Evolutionary conservation across 31 red algal genomes (phyloP).

Genomic region (Asparagopsis taxiformis): DNA sequence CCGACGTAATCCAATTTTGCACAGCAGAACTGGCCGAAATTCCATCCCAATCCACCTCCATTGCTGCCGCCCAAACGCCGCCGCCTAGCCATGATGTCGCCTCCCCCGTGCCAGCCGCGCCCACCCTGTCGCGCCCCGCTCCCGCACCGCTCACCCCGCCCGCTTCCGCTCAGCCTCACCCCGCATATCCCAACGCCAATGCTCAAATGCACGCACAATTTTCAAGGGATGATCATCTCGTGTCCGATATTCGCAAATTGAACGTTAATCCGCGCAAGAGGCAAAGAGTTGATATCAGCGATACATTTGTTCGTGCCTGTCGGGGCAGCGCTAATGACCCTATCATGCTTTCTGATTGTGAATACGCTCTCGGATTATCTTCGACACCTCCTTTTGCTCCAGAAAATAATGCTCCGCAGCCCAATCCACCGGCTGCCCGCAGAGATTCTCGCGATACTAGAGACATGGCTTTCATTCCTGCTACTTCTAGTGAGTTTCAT

Average conservation of each 20-base stretch:
- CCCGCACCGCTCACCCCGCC: background rate
- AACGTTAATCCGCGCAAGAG: conserved; percentile 63
- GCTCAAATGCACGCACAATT: conserved; percentile 15
- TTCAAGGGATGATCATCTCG: conserved; percentile 42
- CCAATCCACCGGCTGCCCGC: background rate
- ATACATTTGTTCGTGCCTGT: conserved; percentile 61
- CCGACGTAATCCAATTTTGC: conserved; percentile 52
- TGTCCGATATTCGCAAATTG: conserved; percentile 60
- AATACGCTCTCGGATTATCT: background rate
- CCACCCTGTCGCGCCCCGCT: background rate
- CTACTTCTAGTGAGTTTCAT: conserved; percentile 2
- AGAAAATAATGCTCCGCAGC: too few species aligned
- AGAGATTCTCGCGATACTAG: background rate
- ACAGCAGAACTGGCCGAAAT: conserved; percentile 31
- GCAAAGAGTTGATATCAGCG: conserved; percentile 64
- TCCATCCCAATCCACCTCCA: conserved; percentile 11
- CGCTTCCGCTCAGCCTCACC: background rate
- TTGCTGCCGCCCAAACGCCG: background rate
- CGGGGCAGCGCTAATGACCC: conserved; percentile 1
- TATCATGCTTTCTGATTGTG: background rate
- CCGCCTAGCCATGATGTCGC: background rate
- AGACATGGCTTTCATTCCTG: background rate
- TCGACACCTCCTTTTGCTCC: background rate
- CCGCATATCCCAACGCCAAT: background rate
- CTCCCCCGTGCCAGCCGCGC: background rate